Conservation (phyloP, 495 filamentous ascomycete species). For the Aeminium ludgeri region DNA sequence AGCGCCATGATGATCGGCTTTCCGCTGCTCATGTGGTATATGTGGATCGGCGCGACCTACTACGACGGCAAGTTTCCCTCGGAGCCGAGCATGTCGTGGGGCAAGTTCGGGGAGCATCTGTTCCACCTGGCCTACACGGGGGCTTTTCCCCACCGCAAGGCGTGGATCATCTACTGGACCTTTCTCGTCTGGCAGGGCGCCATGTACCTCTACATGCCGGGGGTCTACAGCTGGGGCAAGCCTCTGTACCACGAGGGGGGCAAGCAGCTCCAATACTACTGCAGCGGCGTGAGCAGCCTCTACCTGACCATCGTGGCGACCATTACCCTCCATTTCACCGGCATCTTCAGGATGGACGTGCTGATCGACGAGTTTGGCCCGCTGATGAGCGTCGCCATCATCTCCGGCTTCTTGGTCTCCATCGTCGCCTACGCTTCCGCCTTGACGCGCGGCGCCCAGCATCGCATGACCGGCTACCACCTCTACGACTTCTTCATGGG, state of each 20-base stretch:
- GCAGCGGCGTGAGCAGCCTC: slow-evolving; percentile 72
- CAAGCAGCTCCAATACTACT: slow-evolving; percentile 80
- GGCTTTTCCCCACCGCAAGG: slow-evolving; percentile 60
- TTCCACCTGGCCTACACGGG: slow-evolving; percentile 54
- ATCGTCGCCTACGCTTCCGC: slow-evolving; percentile 76
- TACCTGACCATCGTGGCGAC: slow-evolving; percentile 65
- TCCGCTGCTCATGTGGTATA: slow-evolving; percentile 90
- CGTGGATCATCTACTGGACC: slow-evolving; percentile 84
- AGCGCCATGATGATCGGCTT: slow-evolving; percentile 79
- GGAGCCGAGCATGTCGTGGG: slow-evolving; percentile 42
- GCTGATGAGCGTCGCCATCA: slow-evolving; percentile 74
- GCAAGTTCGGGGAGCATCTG: slow-evolving; percentile 52
- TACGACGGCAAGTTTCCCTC: slow-evolving; percentile 69
- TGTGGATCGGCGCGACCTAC: slow-evolving; percentile 92
- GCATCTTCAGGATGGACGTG: slow-evolving; percentile 78
- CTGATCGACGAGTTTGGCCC: slow-evolving; percentile 92
- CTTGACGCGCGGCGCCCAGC: slow-evolving; percentile 57
- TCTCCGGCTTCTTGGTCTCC: slow-evolving; percentile 66
- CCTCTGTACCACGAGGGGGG: slow-evolving; percentile 66
- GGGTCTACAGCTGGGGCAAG: slow-evolving; percentile 68
- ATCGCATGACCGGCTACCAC: slow-evolving; percentile 81
- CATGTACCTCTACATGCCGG: slow-evolving; percentile 70
- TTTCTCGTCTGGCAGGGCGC: slow-evolving; percentile 72
- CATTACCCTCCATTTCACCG: slow-evolving; percentile 54
- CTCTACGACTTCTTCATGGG: slow-evolving; percentile 99